Conservation (phyloP, 768 basidiomycete species). For the Agaricus subrufescens region DNA sequence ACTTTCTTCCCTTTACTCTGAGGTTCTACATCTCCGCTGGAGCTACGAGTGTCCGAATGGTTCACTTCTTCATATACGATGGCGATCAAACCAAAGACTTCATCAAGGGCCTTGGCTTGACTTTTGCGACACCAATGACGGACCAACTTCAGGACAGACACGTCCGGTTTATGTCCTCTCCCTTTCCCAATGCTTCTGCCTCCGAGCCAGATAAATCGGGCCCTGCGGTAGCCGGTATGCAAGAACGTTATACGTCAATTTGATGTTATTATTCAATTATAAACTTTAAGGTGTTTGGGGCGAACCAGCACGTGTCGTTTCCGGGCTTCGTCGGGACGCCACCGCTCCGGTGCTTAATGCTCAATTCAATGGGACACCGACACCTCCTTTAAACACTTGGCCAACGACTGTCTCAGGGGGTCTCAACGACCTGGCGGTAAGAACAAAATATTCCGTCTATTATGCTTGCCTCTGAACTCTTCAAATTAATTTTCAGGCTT, state of each 20-base stretch:
- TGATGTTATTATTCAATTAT: not conserved
- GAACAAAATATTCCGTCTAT: not conserved
- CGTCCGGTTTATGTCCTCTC: slow-evolving; percentile 24
- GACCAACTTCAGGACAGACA: slow-evolving; percentile 32
- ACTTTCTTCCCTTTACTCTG: slow-evolving; percentile 30
- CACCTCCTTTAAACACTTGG: slow-evolving; percentile 30
- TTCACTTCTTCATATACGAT: slow-evolving; percentile 35
- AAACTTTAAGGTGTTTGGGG: slow-evolving; percentile 26
- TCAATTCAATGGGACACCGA: slow-evolving; percentile 30
- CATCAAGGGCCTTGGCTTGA: slow-evolving; percentile 32
- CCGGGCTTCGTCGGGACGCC: slow-evolving; percentile 32
- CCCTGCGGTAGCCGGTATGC: not conserved
- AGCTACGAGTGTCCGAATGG: slow-evolving; percentile 25
- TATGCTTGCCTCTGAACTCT: not conserved
- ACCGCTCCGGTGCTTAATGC: slow-evolving; percentile 30
- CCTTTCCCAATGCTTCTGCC: slow-evolving; percentile 13
- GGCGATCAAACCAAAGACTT: slow-evolving; percentile 33
- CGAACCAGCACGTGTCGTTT: slow-evolving; percentile 30
- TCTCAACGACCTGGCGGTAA: slow-evolving; percentile 25
- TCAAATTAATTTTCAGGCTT: slow-evolving; percentile 11
- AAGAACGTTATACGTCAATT: not conserved
- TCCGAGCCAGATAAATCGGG: not conserved
- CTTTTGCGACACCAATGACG: slow-evolving; percentile 27
- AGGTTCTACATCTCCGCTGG: slow-evolving; percentile 32
- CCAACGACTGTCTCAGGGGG: slow-evolving; percentile 28